Evolutionary conservation across 129 eudicot genomes (phyloP).

Genomic region (Pulicaria dysenterica): DNA sequence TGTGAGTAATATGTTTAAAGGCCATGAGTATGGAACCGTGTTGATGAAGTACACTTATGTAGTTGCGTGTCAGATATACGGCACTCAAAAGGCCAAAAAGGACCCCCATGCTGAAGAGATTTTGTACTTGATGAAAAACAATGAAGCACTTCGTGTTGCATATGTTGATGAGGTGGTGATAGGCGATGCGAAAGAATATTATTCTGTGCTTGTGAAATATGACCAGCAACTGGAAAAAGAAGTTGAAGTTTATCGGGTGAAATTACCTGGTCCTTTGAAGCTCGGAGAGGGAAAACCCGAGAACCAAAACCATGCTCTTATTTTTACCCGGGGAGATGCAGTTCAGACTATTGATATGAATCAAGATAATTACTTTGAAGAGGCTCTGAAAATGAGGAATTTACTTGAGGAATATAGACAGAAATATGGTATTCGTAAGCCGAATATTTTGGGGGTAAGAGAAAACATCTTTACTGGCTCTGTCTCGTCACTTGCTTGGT

Average conservation of each 20-base stretch:
- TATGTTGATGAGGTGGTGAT: slow-evolving; percentile 82
- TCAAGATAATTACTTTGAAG: slow-evolving; percentile 94
- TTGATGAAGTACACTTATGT: slow-evolving; percentile 94
- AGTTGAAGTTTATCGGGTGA: slow-evolving; percentile 91
- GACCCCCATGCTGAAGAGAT: slow-evolving; percentile 94
- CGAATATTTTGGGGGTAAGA: slow-evolving; percentile 84
- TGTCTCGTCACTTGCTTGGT: slow-evolving; percentile 97
- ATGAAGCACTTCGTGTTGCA: slow-evolving; percentile 97
- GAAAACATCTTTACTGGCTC: slow-evolving; percentile 95
- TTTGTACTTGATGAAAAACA: slow-evolving; percentile 70
- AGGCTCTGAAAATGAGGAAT: slow-evolving; percentile 89
- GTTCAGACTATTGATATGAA: slow-evolving; percentile 97
- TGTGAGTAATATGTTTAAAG: slow-evolving; percentile 65
- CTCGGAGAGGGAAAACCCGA: slow-evolving; percentile 99
- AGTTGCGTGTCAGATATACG: slow-evolving; percentile 96
- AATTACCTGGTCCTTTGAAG: slow-evolving; percentile 92
- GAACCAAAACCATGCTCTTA: slow-evolving; percentile 91
- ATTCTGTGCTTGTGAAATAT: slow-evolving; percentile 92
- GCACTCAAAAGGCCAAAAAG: slow-evolving; percentile 85
- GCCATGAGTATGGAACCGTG: slow-evolving; percentile 78
- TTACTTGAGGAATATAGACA: slow-evolving; percentile 76
- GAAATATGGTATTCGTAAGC: slow-evolving; percentile 78
- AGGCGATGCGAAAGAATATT: slow-evolving; percentile 57
- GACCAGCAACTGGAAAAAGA: slow-evolving; percentile 71
- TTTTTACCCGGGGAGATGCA: slow-evolving; percentile 94